Evolutionary conservation across 306 rosid genomes (phyloP).

Genomic region (Ziziphus jujuba): DNA sequence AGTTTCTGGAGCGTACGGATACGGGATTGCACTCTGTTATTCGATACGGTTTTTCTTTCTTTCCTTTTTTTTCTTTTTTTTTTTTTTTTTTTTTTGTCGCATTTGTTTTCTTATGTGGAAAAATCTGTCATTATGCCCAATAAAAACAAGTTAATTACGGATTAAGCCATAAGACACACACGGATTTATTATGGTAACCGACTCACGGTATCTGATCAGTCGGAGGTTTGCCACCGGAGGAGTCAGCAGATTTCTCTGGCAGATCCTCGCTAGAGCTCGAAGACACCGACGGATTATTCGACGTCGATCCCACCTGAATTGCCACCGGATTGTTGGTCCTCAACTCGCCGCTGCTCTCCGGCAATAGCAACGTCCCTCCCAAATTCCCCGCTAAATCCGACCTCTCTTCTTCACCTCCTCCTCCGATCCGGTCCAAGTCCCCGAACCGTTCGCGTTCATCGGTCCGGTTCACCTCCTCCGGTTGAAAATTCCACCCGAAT

Average conservation of each 20-base stretch:
- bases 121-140: constrained; percentile 14
- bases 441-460: background rate
- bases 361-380: background rate
- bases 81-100: background rate
- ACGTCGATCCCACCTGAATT: constrained; percentile 31
- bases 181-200: constrained; percentile 23
- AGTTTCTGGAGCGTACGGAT: constrained; percentile 44
- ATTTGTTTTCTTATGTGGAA: background rate
- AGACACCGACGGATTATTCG: constrained; percentile 67
- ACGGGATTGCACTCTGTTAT: constrained; percentile 20
- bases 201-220: constrained; percentile 88
- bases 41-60: constrained; percentile 5
- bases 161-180: constrained; percentile 3
- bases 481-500: constrained; percentile 66
- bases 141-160: constrained; percentile 28
- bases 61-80: background rate
- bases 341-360: background rate
- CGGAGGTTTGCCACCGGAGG: constrained; percentile 61
- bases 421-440: constrained; percentile 33
- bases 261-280: constrained; percentile 90
- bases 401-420: constrained; percentile 9
- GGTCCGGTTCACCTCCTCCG: constrained; percentile 26
- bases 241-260: constrained; percentile 63
- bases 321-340: constrained; percentile 27
- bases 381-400: constrained; percentile 31